phyloP scores from a whole-genome alignment of 179 eudicot genomes.

The Patellifolia procumbens region DNA sequence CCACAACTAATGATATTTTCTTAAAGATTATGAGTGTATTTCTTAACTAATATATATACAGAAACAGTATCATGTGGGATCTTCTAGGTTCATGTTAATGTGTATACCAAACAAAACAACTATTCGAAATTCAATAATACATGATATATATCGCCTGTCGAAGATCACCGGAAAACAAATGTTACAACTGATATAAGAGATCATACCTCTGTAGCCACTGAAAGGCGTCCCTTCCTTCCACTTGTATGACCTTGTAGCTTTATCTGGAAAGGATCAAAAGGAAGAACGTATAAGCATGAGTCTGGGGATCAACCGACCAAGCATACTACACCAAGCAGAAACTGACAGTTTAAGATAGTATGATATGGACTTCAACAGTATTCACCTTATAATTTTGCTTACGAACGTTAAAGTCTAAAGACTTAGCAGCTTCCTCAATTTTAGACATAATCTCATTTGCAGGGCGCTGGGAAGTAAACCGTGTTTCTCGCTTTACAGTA shows the following conservation, averaged over 20 bases:
- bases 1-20: neutral
- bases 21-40: too few species aligned
- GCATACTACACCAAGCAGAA: too few species aligned
- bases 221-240: slow-evolving; percentile 92
- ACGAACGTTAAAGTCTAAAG: slow-evolving; percentile 77
- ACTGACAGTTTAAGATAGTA: too few species aligned
- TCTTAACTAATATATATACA: too few species aligned
- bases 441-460: slow-evolving; percentile 82
- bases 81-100: too few species aligned
- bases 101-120: too few species aligned
- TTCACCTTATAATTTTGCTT: slow-evolving; percentile 83
- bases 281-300: too few species aligned
- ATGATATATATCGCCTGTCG: too few species aligned
- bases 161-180: too few species aligned
- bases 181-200: neutral
- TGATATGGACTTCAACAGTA: neutral
- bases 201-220: slow-evolving; percentile 88
- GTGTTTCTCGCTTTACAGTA: slow-evolving; percentile 65
- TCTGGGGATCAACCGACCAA: too few species aligned
- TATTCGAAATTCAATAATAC: too few species aligned
- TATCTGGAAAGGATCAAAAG: slow-evolving; percentile 44
- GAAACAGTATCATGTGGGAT: too few species aligned
- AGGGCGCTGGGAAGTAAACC: slow-evolving; percentile 75
- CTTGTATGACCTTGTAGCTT: slow-evolving; percentile 82
- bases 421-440: slow-evolving; percentile 89